Evolutionary conservation across 164 flowering plant genomes (phyloP).

Genomic region (Taxillus chinensis): DNA sequence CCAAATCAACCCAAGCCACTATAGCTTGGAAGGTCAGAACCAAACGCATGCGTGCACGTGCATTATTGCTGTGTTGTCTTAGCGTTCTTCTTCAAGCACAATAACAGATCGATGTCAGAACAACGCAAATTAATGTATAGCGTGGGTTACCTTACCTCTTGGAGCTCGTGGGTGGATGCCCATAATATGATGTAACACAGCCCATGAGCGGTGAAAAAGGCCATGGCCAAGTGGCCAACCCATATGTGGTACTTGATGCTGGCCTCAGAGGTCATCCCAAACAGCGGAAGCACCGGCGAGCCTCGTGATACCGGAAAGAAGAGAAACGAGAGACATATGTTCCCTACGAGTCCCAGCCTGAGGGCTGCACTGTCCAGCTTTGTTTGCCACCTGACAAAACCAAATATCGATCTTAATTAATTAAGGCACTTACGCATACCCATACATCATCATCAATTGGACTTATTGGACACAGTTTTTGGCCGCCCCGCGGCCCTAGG

Average conservation of each 20-base stretch:
- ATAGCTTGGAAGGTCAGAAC: too few relatives aligned
- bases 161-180: constrained; percentile 24
- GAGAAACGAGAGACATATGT: constrained; percentile 46
- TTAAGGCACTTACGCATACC: too few relatives aligned
- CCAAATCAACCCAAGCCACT: too few relatives aligned
- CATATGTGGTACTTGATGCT: constrained; percentile 82
- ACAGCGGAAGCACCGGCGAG: constrained; percentile 54
- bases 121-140: too few relatives aligned
- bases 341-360: constrained; percentile 57
- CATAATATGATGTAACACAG: constrained; percentile 39
- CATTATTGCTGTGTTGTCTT: too few relatives aligned
- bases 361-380: constrained; percentile 30
- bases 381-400: constrained; percentile 44
- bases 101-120: background rate
- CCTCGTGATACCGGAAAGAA: constrained; percentile 76
- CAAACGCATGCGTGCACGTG: too few relatives aligned
- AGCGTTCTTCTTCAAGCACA: too few relatives aligned
- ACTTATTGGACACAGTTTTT: too few relatives aligned
- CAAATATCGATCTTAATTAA: background rate
- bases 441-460: too few relatives aligned
- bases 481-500: too few relatives aligned
- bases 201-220: constrained; percentile 60
- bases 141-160: constrained; percentile 22
- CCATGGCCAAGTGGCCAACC: constrained; percentile 66
- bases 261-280: constrained; percentile 59